phyloP scores from a whole-genome alignment of 257 asterid species.

The Lycium ferocissimum region DNA sequence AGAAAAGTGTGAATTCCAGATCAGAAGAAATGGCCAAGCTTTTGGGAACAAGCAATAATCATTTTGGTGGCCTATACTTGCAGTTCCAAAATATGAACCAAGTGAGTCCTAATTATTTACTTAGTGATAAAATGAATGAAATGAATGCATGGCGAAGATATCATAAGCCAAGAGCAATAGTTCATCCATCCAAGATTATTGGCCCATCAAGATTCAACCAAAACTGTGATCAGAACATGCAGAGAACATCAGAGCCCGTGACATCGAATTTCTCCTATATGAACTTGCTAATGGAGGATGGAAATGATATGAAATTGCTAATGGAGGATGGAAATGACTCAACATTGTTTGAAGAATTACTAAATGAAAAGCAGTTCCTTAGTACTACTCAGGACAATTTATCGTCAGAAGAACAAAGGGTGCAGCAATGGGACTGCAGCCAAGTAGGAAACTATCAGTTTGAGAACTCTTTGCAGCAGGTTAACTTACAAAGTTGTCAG shows the following conservation, averaged over 20 bases:
- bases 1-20: not conserved
- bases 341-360: not conserved
- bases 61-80: not conserved
- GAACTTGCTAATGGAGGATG: constrained; percentile 1
- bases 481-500: not conserved
- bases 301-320: not conserved
- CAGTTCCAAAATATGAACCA: not conserved
- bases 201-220: constrained; percentile 18
- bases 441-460: not conserved
- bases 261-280: not conserved
- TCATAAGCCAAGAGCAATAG: not conserved
- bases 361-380: not conserved
- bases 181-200: constrained; percentile 23
- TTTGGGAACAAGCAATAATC: not conserved
- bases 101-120: constrained; percentile 5
- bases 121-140: not conserved
- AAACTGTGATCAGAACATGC: not conserved
- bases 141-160: not conserved
- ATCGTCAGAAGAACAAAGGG: not conserved
- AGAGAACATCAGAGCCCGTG: not conserved
- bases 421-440: not conserved
- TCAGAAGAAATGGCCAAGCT: not conserved
- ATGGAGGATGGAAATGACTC: not conserved
- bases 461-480: not conserved
- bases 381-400: not conserved